Evolutionary conservation across 2,329 filamentous ascomycete genomes (phyloP), one percentile per base, ranked within the genome.

Genomic region (Talaromyces amestolkiae): DNA sequence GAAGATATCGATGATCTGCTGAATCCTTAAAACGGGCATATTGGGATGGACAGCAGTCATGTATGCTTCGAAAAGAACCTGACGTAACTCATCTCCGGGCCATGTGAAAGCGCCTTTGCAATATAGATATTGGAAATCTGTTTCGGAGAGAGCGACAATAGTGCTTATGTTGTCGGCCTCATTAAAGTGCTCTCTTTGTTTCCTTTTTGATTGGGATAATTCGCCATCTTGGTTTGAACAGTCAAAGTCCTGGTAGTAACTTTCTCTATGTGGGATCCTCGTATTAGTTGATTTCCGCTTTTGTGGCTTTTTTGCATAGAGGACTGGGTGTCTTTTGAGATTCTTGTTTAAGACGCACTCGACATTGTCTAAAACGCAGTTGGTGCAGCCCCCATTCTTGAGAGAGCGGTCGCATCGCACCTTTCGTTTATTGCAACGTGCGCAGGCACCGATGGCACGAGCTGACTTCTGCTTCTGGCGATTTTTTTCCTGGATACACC

Each of bases 21-120:
- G 49, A 53, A 53, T 53, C 19, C 49, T 31, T 31, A 53, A 53
- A 24, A 53, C 22, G 11, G 49, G 49, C 19, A 53, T 53, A 53
- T 53, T 53, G 49, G 49, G 49, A 53, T 53, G 49, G 9, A 53
- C 49, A 53, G 27, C 49, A 53, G 49, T 22, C 49, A 53, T 53
- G 49, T 53, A 53, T 53, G 49, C n/a, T 53, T 53, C 49, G 49
- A 53, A 53, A 53, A 53, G 49, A 53, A 53, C 49, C 19, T 53
- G 49, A 24, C 49, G 49, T 53, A 53, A 53, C 22, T 53, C 49
- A 53, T 53, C 49, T 31, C 49, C 49, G 9, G 49, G 49, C 49
- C 49, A 53, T 53, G 49, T 27, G 49, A 53, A 53, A 15, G 49
- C 49, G 13, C 49, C 49, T 53, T 53, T 37, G 35, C 1, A 37